Evolutionary conservation across 306 rosid genomes (phyloP), one percentile per base, ranked within the genome.

Genomic region (Betula pendula): DNA sequence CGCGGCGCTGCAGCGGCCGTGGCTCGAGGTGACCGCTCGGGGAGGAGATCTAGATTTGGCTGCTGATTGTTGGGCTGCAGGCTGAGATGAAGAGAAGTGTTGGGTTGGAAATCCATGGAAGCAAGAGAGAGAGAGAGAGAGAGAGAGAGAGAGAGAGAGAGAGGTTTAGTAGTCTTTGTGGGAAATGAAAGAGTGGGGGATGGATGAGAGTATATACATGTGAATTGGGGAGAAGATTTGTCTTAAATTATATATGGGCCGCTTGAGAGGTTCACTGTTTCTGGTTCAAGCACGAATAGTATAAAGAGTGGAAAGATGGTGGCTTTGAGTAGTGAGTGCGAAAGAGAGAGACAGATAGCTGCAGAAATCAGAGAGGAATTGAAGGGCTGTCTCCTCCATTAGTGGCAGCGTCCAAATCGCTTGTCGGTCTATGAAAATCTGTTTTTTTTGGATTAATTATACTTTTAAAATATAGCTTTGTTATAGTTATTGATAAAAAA

Each of bases 341-440:
- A 38, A 29, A 53, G 19, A 0, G 43, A 44, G 69, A 75, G 86
- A 90, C 79, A 89, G 81, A 70, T 84, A 68, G 84, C 88, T 81
- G 90, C 90, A 86, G 69, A 83, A 83, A 89, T 91, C 91, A 88
- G 84, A 84, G 83, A 85, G 85, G 96, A 87, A 90, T 90, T 88
- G 59, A 87, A 84, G 84, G 71, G 71, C 82, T 94, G 98, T 90
- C 97, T 82, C 88, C 92, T 87, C 84, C 88, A 90, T 74, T 90
- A 87, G 86, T 83, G 94, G 94, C 93, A 91, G 82, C 86, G 80
- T 79, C 84, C 66, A 87, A 88, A 87, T 83, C 75, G 59, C 70
- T 77, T 88, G 97, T 94, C 98, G 92, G 91, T 88, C 80, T 79
- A 79, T 67, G 77, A n/a, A n/a, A n/a, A n/a, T n/a, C n/a, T n/a